Base-by-base conservation (phyloP, 78 protist species). In the Creolimax fragrantissima region DNA sequence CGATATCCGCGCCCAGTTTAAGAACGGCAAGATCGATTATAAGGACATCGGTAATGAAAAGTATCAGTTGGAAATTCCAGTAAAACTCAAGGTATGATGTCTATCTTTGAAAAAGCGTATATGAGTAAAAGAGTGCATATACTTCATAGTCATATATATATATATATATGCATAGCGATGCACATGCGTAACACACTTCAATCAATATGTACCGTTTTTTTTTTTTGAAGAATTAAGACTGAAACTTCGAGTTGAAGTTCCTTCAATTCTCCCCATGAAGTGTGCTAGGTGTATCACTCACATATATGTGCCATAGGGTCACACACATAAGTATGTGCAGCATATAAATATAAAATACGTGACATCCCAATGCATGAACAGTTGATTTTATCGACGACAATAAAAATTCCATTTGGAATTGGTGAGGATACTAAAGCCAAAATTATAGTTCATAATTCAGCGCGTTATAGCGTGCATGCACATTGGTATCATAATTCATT, bases 41-140 rank as follows among this genome's bases (percentile, higher is more conserved):
- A 83, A 83, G 86, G 42, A 83, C 86, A 83, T 83, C 7, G 86
- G 86, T 24, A 83, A 83, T 24, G 86, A 83, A 11, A 83, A 83
- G 86, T 83, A 83, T 41, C 86, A 83, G 86, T 41, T 83, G 86
- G 86, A 83, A 41, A 24, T 83, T 11, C 86, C 7, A 1, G 86
- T 35, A 5, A 6, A 36, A 83, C 44, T 35, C 86, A 83, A 83
- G 35, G 86, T 6, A 35, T 11, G 11, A 45, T 81, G 85, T 81
- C 44, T 81, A 5, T 81, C 5, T 4, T 4, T 81, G 85, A 5
- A 41, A 39, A 41, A 5, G 85, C 37, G 85, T 81, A 41, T 81
- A 41, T 81, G 85, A 39, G 85, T 5, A 41, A 39, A 41, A 39
- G 85, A 39, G 85, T 81, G 85, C 5, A 41, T 81, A 41, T 81